Conservation (phyloP, 2,329 filamentous ascomycete species). For the Pseudovirgaria hyperparasitica region DNA sequence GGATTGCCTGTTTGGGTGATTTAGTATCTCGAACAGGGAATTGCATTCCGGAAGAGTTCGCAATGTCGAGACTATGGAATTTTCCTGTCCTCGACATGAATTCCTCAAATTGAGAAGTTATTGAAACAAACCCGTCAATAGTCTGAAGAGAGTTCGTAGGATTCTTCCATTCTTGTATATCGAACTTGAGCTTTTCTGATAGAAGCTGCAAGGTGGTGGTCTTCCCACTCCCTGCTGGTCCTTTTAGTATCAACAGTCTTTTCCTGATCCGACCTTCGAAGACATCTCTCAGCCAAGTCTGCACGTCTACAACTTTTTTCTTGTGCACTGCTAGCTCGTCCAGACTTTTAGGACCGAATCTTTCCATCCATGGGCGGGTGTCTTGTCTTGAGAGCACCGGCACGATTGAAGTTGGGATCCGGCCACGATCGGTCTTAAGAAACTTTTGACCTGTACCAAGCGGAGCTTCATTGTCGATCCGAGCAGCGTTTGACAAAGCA, state of each 20-base stretch:
- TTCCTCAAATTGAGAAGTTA: constrained; percentile 76
- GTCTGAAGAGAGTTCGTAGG: constrained; percentile 51
- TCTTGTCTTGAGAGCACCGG: constrained; percentile 32
- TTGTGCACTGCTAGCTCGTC: constrained; percentile 90
- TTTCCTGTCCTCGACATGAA: constrained; percentile 73
- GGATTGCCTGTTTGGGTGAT: constrained; percentile 24
- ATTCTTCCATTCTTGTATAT: constrained; percentile 85
- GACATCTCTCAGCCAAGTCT: constrained; percentile 67
- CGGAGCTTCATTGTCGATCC: constrained; percentile 9
- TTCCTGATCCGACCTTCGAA: constrained; percentile 48
- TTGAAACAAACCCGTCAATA: constrained; percentile 52
- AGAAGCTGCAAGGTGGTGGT: constrained; percentile 75
- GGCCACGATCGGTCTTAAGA: constrained; percentile 22
- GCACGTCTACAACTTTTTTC: constrained; percentile 80
- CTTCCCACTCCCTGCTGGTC: constrained; percentile 83
- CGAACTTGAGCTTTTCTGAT: constrained; percentile 60
- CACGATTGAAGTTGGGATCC: constrained; percentile 15
- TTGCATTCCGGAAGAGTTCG: constrained; percentile 6
- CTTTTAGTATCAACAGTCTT: constrained; percentile 73
- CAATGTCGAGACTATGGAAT: constrained; percentile 57
- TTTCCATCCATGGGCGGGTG: constrained; percentile 72
- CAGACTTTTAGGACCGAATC: constrained; percentile 61
- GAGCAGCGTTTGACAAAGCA: constrained; percentile 6
- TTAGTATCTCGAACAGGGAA: constrained; percentile 7
- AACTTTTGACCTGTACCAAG: constrained; percentile 31